Percentiles rank a stretch among this genome's conserved stretches.
phyloP scores from a whole-genome alignment of 352 stramenopile species.

The Phytophthora rubi region DNA sequence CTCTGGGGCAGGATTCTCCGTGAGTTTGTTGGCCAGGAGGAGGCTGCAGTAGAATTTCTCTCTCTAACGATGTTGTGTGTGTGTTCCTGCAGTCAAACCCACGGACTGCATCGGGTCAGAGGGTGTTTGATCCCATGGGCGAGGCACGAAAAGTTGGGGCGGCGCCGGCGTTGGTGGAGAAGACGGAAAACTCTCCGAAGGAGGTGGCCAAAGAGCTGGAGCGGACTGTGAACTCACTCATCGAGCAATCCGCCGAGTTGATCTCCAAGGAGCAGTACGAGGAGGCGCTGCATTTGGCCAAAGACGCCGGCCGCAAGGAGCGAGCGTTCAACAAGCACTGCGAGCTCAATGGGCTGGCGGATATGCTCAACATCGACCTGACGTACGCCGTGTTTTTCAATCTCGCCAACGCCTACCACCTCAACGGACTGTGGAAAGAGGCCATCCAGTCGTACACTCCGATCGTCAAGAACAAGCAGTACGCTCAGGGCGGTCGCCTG shows the following conservation, averaged over 20 bases:
- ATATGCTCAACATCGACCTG: slow-evolving; percentile 94
- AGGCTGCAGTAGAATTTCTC: background rate
- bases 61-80: slow-evolving; percentile 6
- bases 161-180: slow-evolving; percentile 86
- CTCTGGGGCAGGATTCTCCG: slow-evolving; percentile 91
- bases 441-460: slow-evolving; percentile 94
- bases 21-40: slow-evolving; percentile 27
- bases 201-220: slow-evolving; percentile 93
- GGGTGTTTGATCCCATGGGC: slow-evolving; percentile 92
- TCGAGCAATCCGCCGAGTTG: slow-evolving; percentile 91
- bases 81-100: slow-evolving; percentile 68
- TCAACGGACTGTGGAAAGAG: slow-evolving; percentile 95
- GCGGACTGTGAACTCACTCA: slow-evolving; percentile 90
- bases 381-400: slow-evolving; percentile 96
- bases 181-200: slow-evolving; percentile 92
- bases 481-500: slow-evolving; percentile 89
- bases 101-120: slow-evolving; percentile 67
- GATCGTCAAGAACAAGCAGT: slow-evolving; percentile 97
- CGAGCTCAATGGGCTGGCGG: slow-evolving; percentile 85
- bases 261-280: slow-evolving; percentile 80
- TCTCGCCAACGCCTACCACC: slow-evolving; percentile 93
- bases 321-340: slow-evolving; percentile 91
- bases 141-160: slow-evolving; percentile 82
- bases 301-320: slow-evolving; percentile 91
- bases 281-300: slow-evolving; percentile 88